phyloP scores from a whole-genome alignment of 2,329 filamentous ascomycete genomes.

The Cladophialophora carrionii region DNA sequence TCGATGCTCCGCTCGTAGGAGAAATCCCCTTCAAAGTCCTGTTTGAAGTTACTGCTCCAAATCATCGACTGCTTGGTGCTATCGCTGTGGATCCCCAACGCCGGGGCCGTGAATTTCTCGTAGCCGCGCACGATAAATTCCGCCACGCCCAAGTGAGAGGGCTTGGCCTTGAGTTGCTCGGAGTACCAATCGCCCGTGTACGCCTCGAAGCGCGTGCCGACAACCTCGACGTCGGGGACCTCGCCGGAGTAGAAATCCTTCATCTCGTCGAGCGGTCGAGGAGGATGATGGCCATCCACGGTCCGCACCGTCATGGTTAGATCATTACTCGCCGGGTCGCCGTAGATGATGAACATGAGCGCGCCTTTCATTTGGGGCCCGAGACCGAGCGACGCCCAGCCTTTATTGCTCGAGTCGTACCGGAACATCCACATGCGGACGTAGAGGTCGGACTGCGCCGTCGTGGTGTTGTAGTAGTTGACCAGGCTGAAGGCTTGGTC shows the following conservation, averaged over 20 bases:
- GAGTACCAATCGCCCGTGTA: slow-evolving; percentile 35
- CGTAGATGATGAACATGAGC: slow-evolving; percentile 40
- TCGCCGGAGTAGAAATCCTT: slow-evolving; percentile 31
- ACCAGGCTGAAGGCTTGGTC: slow-evolving; percentile 37
- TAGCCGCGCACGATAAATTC: slow-evolving; percentile 37
- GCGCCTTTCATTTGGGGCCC: slow-evolving; percentile 37
- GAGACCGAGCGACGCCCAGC: slow-evolving; percentile 37
- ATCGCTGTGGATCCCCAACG: slow-evolving; percentile 26
- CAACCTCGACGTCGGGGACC: slow-evolving; percentile 33
- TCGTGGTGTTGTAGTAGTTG: slow-evolving; percentile 38
- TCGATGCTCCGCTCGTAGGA: slow-evolving; percentile 33
- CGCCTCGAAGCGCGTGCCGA: slow-evolving; percentile 32
- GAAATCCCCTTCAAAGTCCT: slow-evolving; percentile 37
- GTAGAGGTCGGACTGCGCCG: slow-evolving; percentile 36
- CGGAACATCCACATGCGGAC: slow-evolving; percentile 37
- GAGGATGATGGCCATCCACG: slow-evolving; percentile 37
- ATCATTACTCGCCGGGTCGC: slow-evolving; percentile 32
- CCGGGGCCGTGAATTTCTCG: slow-evolving; percentile 30
- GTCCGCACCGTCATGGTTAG: slow-evolving; percentile 37
- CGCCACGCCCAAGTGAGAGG: slow-evolving; percentile 36
- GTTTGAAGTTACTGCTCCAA: slow-evolving; percentile 39
- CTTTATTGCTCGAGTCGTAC: slow-evolving; percentile 32
- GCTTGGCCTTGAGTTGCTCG: slow-evolving; percentile 27
- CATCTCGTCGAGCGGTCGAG: slow-evolving; percentile 29
- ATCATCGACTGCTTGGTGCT: slow-evolving; percentile 37